phyloP scores from a whole-genome alignment of 2,329 filamentous ascomycete species.

The Talaromyces sp. region DNA sequence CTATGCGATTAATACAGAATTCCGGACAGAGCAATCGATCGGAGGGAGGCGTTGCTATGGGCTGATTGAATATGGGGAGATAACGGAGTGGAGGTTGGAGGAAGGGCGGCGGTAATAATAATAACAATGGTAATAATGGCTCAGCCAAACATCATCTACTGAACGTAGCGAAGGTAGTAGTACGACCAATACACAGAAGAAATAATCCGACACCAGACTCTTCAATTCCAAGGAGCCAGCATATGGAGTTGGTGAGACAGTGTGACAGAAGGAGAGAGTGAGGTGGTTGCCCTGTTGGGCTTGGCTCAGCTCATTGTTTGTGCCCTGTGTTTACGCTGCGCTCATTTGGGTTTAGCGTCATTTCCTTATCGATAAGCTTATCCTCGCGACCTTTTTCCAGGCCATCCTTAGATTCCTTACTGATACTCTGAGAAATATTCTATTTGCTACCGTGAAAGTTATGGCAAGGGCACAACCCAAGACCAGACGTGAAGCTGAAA shows the following conservation, averaged over 20 bases:
- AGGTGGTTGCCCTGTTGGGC: conserved; percentile 14
- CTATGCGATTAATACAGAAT: neutral
- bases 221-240: neutral
- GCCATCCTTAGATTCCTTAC: too few relatives aligned
- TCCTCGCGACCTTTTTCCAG: too few relatives aligned
- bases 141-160: neutral
- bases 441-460: too few relatives aligned
- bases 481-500: neutral
- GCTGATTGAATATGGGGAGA: neutral
- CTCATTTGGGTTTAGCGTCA: conserved; percentile 14
- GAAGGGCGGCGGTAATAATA: conserved; percentile 5
- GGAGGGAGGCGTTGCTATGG: neutral
- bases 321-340: conserved; percentile 18
- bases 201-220: neutral
- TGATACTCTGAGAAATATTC: too few relatives aligned
- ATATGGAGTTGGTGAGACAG: conserved; percentile 12
- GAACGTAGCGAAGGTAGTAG: neutral
- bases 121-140: conserved; percentile 7
- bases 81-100: neutral
- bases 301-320: conserved; percentile 14
- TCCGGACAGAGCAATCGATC: neutral
- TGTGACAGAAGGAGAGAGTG: neutral
- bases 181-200: neutral
- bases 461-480: neutral
- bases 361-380: conserved; percentile 10